Base-by-base conservation (phyloP, 1,284 basidiomycete genomes). In the Moesziomyces sp. region DNA sequence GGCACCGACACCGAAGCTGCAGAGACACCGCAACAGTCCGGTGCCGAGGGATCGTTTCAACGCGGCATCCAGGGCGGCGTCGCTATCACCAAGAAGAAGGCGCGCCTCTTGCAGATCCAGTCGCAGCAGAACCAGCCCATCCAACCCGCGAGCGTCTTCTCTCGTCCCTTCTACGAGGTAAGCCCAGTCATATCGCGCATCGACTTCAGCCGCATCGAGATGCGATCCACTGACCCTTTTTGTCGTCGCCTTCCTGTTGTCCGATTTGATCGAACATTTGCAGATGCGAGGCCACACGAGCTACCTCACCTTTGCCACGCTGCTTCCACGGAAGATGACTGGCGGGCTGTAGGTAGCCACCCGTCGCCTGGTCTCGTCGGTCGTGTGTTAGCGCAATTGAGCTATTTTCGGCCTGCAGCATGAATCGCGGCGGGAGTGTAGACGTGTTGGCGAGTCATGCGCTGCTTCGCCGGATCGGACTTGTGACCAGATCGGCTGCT, bases 201-300 rank as follows among this genome's bases (percentile, higher is more conserved):
- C 7, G 38, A 16, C 38, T 40, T 40, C 38, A 16, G 6, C 38
- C 13, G 24, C 34, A 30, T 42, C 6, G 13, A 34, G 30, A 19
- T 30, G 51, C 38, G 74, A 59, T 26, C 35, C n/a, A 34, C 13
- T 48, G 49, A 58, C 34, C 23, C 30, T 24, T 6, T 19, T 19
- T 16, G 1, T 46, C 23, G 16, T 24, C 23, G 34, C 26, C 26
- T 51, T 16, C 67, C 55, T 35, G 56, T 52, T 43, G 51, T 47
- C 1, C 13, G 30, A 34, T 13, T 5, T 34, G 9, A 2, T 34
- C 13, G 30, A 3, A 4, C 4, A 0, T 34, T 43, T 68, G 21
- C 65, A 78, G 71, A 83, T 83, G 82, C 68, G 78, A 30, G 81
- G 81, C 13, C 82, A 83, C 44, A 83, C 82, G 18, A 79, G 77